Base-by-base conservation (phyloP, 2,329 filamentous ascomycete genomes). In the Ophiocordyceps polyrhachis-furcata region DNA sequence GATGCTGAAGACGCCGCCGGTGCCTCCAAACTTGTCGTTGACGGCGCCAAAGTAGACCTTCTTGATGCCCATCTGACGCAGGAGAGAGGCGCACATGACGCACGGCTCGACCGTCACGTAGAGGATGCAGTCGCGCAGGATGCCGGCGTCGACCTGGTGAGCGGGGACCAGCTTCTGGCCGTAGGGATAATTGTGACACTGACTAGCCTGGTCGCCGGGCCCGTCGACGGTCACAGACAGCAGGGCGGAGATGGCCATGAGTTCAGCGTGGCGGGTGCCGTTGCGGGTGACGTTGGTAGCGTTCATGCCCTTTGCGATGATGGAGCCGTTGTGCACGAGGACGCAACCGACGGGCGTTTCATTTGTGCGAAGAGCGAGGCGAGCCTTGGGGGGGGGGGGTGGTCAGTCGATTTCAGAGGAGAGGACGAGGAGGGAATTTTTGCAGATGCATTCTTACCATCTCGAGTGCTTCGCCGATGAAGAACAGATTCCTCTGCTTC, bases 41-140 rank as follows among this genome's bases (percentile, higher is more conserved):
- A 83, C 77, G 48, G 88, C 93, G 5, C 91, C 93, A 61, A 91
- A 98, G 62, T 89, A 96, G 29, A 98, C 91, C 52, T 81, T 82
- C 49, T 82, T 76, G 61, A 98, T 87, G 14, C 79, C 76, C 51
- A 93, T 81, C 62, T 98, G 93, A 44, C 87, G 78, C 43, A 98
- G 72, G 44, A 93, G 77, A 7, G 87, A 93, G 13, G 91, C 91
- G 59, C 91, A 98, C 91, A 98, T 98, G 65, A 98, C 86, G 61
- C 91, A 98, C 5, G 91, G 91, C 64, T 98, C 93, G 45, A 98
- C 89, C 0, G 91, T 98, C 43, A 98, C 91, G 62, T 98, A 98
- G 44, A 98, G 75, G 11, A 79, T 82, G 52, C 72, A 73, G 50
- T 88, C 75, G 37, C 68, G 69, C 52, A 96, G 69, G 49, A 89